These are phyloP conservation scores for Chaetomium sp. DNA, from an alignment of 2,329 filamentous ascomycete species.

Conservation along the genomic window DNA sequence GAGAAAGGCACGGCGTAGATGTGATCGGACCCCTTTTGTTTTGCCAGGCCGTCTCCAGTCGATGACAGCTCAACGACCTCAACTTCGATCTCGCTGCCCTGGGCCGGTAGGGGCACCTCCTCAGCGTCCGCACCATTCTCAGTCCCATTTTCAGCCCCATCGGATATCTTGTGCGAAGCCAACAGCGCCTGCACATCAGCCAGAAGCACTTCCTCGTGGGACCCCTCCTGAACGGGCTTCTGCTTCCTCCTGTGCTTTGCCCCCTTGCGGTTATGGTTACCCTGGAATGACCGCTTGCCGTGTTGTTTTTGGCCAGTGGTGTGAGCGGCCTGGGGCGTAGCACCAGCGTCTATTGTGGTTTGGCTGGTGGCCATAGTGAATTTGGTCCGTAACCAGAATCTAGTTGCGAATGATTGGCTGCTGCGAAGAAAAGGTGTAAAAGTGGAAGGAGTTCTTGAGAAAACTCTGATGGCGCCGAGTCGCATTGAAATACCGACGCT, in stretches of 20 bases:
- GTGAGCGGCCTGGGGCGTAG: slow-evolving; percentile 10
- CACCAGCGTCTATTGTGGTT: slow-evolving; percentile 13
- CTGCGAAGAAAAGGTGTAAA: slow-evolving; percentile 9
- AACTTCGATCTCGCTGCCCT: slow-evolving; percentile 76
- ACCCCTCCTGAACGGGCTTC: slow-evolving; percentile 58
- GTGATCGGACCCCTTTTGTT: slow-evolving; percentile 63
- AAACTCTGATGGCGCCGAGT: slow-evolving; percentile 24
- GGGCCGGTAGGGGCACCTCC: slow-evolving; percentile 57
- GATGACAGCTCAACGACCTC: slow-evolving; percentile 83
- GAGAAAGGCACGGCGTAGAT: slow-evolving; percentile 89
- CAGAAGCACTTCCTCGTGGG: slow-evolving; percentile 67
- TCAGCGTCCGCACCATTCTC: slow-evolving; percentile 33
- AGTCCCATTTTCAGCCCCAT: slow-evolving; percentile 35
- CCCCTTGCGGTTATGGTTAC: slow-evolving; percentile 26
- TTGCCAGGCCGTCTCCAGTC: slow-evolving; percentile 85
- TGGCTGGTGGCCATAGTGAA: slow-evolving; percentile 23
- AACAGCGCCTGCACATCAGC: slow-evolving; percentile 62
- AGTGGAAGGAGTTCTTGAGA: slow-evolving; percentile 11
- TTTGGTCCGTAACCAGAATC: background rate
- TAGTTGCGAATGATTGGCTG: slow-evolving; percentile 16
- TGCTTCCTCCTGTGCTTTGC: slow-evolving; percentile 59
- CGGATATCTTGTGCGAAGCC: slow-evolving; percentile 44
- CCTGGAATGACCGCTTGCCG: slow-evolving; percentile 31
- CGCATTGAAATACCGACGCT: slow-evolving; percentile 17
- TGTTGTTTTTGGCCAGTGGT: slow-evolving; percentile 21